These are phyloP conservation scores for Penicillium aurantiogriseum DNA, from an alignment of 2,329 filamentous ascomycete genomes.

Conservation along the genomic window DNA sequence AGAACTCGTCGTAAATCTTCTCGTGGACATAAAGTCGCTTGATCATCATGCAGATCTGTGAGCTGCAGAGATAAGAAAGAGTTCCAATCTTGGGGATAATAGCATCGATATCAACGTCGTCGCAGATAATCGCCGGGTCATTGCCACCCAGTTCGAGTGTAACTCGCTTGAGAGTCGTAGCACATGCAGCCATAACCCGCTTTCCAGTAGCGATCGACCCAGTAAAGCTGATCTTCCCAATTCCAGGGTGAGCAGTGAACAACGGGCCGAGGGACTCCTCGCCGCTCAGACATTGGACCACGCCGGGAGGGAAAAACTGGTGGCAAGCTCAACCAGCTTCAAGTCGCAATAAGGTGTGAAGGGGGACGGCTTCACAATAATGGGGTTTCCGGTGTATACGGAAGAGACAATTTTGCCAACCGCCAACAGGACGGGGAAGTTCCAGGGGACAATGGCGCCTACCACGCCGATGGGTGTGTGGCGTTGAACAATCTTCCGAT, in stretches of 20 bases:
- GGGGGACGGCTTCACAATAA: conserved; percentile 56
- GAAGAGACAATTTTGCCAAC: conserved; percentile 53
- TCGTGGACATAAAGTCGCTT: conserved; percentile 64
- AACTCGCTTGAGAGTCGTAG: conserved; percentile 54
- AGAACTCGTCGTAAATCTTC: conserved; percentile 57
- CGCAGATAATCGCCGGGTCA: conserved; percentile 54
- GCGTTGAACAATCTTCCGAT: conserved; percentile 33
- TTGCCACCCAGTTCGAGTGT: conserved; percentile 58
- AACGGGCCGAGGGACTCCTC: conserved; percentile 54
- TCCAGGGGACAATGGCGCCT: conserved; percentile 61
- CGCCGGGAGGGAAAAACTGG: conserved; percentile 54
- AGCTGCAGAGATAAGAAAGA: conserved; percentile 53
- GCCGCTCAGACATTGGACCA: conserved; percentile 56
- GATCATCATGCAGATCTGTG: conserved; percentile 56
- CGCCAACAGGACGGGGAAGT: conserved; percentile 48
- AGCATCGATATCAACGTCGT: conserved; percentile 52
- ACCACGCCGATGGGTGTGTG: conserved; percentile 43
- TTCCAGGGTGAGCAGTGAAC: conserved; percentile 55
- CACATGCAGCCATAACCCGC: conserved; percentile 51
- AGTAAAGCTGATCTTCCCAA: conserved; percentile 60
- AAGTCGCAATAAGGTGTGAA: conserved; percentile 55
- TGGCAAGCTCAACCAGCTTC: conserved; percentile 53
- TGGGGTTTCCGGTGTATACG: conserved; percentile 53
- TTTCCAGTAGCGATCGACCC: conserved; percentile 55
- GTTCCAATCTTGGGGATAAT: conserved; percentile 48